Evolutionary conservation across 2,329 filamentous ascomycete species (phyloP).

Genomic region (Ceratocystis huliohia): DNA sequence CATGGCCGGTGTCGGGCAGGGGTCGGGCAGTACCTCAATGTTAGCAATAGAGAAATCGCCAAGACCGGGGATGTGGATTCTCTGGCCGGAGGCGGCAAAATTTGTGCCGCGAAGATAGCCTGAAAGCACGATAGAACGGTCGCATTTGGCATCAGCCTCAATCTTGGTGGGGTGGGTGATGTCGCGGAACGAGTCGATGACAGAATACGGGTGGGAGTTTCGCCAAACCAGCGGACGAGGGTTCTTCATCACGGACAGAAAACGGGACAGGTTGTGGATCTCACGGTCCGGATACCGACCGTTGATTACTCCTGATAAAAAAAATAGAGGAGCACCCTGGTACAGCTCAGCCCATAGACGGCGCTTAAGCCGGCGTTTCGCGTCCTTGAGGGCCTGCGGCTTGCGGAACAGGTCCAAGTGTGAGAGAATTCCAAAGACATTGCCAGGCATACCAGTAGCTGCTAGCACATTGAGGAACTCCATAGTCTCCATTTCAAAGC

Average conservation of each 20-base stretch:
- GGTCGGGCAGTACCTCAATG: constrained; percentile 82
- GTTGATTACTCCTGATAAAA: constrained; percentile 91
- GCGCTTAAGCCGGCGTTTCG: constrained; percentile 93
- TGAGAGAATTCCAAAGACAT: constrained; percentile 92
- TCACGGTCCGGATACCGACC: constrained; percentile 93
- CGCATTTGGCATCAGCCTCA: constrained; percentile 77
- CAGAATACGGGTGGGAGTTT: constrained; percentile 85
- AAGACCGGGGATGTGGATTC: constrained; percentile 83
- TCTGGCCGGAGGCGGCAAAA: constrained; percentile 70
- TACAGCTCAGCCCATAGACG: constrained; percentile 95
- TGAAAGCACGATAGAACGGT: constrained; percentile 80
- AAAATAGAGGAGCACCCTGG: constrained; percentile 93
- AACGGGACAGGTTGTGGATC: constrained; percentile 86
- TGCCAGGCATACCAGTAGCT: constrained; percentile 95
- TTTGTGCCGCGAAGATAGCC: constrained; percentile 93
- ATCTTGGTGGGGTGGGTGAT: constrained; percentile 86
- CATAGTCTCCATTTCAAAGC: constrained; percentile 99
- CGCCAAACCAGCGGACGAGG: constrained; percentile 91
- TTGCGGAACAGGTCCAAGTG: constrained; percentile 94
- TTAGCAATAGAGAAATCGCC: constrained; percentile 74
- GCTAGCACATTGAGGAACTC: constrained; percentile 91
- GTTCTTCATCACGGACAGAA: constrained; percentile 98
- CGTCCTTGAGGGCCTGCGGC: constrained; percentile 77
- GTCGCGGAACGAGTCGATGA: constrained; percentile 90
- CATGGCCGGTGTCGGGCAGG: constrained; percentile 85